Evolutionary conservation across 2,329 filamentous ascomycete genomes (phyloP), one percentile per base, ranked within the genome.

Genomic region (Hirsutella minnesotensis): DNA sequence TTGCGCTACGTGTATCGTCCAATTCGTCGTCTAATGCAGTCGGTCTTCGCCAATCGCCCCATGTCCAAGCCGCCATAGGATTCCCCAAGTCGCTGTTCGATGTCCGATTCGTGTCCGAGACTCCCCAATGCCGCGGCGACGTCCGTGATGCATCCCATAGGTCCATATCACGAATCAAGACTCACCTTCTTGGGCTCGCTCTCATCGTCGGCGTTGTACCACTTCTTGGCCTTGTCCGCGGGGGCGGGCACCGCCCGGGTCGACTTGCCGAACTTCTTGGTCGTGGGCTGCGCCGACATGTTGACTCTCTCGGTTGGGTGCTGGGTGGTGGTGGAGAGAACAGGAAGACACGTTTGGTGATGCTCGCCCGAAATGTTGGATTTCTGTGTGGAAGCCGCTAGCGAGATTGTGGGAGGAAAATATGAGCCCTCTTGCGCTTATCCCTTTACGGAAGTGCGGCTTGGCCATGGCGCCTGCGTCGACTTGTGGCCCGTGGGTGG

Each of bases 181-280:
- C 88, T 79, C 80, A 98, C 92, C 86, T 94, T 90, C 81, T 89
- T 94, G 63, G 81, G 79, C 72, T 83, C 74, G 67, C 78, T 67
- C 66, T 90, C 85, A 72, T 95, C 90, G 70, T 94, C 85, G 66
- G 87, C 86, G 69, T 88, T 86, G 77, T 98, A 98, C 87, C 90
- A 98, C 78, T 95, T 96, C 79, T 86, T 81, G 63, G 90, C 90
- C 86, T 94, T 94, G 72, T 95, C 81, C 66, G 77, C 76, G 70
- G 77, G 70, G 71, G 85, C 80, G 69, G 86, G 88, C 70, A 95
- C 83, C 70, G 83, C 79, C 76, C 90, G 83, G 75, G 86, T 85
- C 73, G 86, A 86, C 81, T 92, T 92, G 76, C 88, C 88, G 79
- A 95, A 95, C 79, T 85, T 90, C 86, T 95, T 94, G 65, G 82